Percentiles rank a stretch among this genome's conserved stretches.
Evolutionary conservation across 306 rosid species (phyloP).

Genomic region (Parietaria judaica): DNA sequence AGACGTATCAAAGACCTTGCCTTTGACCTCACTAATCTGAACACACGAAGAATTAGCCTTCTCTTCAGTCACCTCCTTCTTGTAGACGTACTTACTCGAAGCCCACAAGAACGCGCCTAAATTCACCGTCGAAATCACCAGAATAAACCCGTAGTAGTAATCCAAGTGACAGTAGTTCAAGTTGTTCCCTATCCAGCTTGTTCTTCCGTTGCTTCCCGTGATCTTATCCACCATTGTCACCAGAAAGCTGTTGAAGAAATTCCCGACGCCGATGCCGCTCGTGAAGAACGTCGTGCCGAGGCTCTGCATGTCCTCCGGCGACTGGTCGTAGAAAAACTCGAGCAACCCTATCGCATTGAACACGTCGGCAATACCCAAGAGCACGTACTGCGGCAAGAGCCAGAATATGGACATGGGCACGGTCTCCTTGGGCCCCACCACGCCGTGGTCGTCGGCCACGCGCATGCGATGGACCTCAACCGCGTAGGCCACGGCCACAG

Average conservation of each 20-base stretch:
- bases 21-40: slow-evolving; percentile 25
- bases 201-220: slow-evolving; percentile 32
- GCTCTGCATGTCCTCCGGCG: slow-evolving; percentile 73
- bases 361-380: slow-evolving; percentile 54
- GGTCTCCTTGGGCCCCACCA: slow-evolving; percentile 34
- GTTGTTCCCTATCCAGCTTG: slow-evolving; percentile 61
- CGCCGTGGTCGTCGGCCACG: slow-evolving; percentile 28
- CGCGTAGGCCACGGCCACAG: slow-evolving; percentile 36
- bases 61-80: slow-evolving; percentile 29
- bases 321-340: slow-evolving; percentile 77
- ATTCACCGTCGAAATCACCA: slow-evolving; percentile 43
- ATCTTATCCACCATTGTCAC: slow-evolving; percentile 48
- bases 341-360: slow-evolving; percentile 54
- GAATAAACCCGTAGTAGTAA: slow-evolving; percentile 53
- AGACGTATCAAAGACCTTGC: slow-evolving; percentile 22
- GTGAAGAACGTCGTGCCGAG: slow-evolving; percentile 73
- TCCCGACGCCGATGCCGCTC: slow-evolving; percentile 60
- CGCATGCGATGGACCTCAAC: slow-evolving; percentile 47
- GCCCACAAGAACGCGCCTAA: slow-evolving; percentile 40
- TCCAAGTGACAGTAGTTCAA: slow-evolving; percentile 60
- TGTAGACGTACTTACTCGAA: slow-evolving; percentile 41
- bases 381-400: slow-evolving; percentile 56
- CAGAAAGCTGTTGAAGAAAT: slow-evolving; percentile 46
- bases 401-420: slow-evolving; percentile 76
- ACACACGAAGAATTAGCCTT: slow-evolving; percentile 9